A percentile compares a stretch with the other conserved stretches of the same genome.
Evolutionary conservation across 345 rosid species (phyloP).

Genomic region (Bruguiera gymnorhiza): DNA sequence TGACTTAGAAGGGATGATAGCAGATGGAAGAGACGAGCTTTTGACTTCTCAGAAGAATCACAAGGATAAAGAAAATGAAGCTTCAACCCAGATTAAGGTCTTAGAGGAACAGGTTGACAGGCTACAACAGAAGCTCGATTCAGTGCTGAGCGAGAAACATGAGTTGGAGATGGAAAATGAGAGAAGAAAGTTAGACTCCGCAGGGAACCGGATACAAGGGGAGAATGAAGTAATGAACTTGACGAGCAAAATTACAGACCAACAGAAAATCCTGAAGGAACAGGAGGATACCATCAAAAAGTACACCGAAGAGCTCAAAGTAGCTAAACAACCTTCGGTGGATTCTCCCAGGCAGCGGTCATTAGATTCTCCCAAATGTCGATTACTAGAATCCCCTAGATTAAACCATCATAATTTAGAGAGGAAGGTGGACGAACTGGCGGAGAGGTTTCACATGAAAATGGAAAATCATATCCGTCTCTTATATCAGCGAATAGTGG

Average conservation of each 20-base stretch:
- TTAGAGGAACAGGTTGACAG: slow-evolving; percentile 21
- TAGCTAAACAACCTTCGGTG: slow-evolving; percentile 29
- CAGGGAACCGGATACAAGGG: slow-evolving; percentile 9
- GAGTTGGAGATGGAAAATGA: slow-evolving; percentile 24
- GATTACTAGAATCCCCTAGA: slow-evolving; percentile 17
- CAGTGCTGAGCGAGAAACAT: slow-evolving; percentile 26
- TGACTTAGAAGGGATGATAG: slow-evolving; percentile 30
- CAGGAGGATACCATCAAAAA: slow-evolving; percentile 31
- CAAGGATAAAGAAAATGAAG: slow-evolving; percentile 12
- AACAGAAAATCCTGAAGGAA: slow-evolving; percentile 33
- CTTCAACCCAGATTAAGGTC: slow-evolving; percentile 23
- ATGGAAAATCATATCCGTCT: slow-evolving; percentile 63
- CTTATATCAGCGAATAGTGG: slow-evolving; percentile 56
- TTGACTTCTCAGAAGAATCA: slow-evolving; percentile 17
- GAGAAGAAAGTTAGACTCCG: slow-evolving; percentile 26
- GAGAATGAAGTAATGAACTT: slow-evolving; percentile 25
- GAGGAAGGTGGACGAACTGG: slow-evolving; percentile 64
- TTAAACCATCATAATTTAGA: slow-evolving; percentile 35
- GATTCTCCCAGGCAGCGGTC: slow-evolving; percentile 26
- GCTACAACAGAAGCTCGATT: slow-evolving; percentile 38
- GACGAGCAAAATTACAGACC: slow-evolving; percentile 33
- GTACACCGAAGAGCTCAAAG: slow-evolving; percentile 37
- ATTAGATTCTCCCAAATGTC: slow-evolving; percentile 7
- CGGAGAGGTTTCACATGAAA: slow-evolving; percentile 53
- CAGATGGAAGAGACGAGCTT: slow-evolving; percentile 22